Conservation (phyloP, 257 asterid species). For the Cruciata laevipes region DNA sequence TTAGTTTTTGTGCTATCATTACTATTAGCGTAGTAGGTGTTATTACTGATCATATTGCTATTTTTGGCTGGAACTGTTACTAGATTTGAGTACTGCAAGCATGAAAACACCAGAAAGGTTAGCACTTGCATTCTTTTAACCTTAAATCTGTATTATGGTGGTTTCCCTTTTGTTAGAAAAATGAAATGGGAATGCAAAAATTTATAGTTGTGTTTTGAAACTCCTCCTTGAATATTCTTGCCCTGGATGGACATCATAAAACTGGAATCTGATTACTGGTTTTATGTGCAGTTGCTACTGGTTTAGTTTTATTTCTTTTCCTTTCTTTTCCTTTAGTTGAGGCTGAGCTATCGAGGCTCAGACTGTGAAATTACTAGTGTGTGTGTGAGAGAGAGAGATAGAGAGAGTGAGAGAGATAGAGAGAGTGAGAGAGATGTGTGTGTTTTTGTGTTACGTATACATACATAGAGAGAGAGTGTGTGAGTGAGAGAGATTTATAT, state of each 20-base stretch:
- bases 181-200: not conserved
- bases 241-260: no score
- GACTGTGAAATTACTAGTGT: not conserved
- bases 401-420: not conserved
- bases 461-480: not conserved
- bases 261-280: no score
- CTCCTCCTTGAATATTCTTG: no score
- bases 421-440: no score
- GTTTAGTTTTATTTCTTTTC: not conserved
- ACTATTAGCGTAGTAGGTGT: not conserved
- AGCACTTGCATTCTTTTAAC: not conserved
- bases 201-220: not conserved
- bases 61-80: constrained; percentile 6
- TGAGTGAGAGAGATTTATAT: no score
- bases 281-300: not conserved
- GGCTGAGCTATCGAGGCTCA: not conserved
- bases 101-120: constrained; percentile 95
- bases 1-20: constrained; percentile 8
- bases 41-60: not conserved
- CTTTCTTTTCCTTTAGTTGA: not conserved
- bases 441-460: no score
- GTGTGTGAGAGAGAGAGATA: not conserved
- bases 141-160: not conserved
- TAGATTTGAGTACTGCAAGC: constrained; percentile 77
- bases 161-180: not conserved